Percentiles rank a stretch among this genome's conserved stretches.
These are phyloP conservation scores for Symbiotaphrina buchneri DNA, from an alignment of 495 filamentous ascomycete genomes.

Conservation along the genomic window DNA sequence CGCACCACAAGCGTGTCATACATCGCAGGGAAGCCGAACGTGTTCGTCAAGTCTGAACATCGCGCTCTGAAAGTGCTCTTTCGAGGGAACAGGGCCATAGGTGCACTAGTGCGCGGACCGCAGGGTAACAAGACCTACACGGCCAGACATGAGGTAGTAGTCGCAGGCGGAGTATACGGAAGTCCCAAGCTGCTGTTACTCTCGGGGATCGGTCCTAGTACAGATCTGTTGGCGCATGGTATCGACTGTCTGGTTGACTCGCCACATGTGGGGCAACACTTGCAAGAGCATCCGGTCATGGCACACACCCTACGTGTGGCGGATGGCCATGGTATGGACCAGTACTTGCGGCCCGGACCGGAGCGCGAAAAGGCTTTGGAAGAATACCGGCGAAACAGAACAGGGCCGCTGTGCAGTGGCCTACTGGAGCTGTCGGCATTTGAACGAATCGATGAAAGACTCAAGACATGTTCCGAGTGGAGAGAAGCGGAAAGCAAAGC, in stretches of 20 bases:
- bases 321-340: constrained; percentile 29
- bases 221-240: not conserved
- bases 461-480: constrained; percentile 24
- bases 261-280: not conserved
- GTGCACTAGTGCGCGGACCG: constrained; percentile 15
- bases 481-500: constrained; percentile 21
- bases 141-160: constrained; percentile 3
- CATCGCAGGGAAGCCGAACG: constrained; percentile 28
- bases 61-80: constrained; percentile 30
- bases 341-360: constrained; percentile 25
- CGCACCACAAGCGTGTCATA: constrained; percentile 28
- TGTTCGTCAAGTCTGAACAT: constrained; percentile 23
- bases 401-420: constrained; percentile 25
- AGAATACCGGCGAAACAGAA: constrained; percentile 21
- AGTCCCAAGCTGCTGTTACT: not conserved
- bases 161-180: not conserved
- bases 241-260: not conserved
- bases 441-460: constrained; percentile 28
- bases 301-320: constrained; percentile 31
- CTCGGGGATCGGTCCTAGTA: not conserved
- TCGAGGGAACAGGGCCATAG: constrained; percentile 16
- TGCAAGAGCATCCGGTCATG: constrained; percentile 13
- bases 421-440: constrained; percentile 32
- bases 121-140: constrained; percentile 6
- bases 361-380: constrained; percentile 19